A percentile compares a stretch with the other conserved stretches of the same genome.
These are phyloP conservation scores for Capsella rubella DNA, from an alignment of 441 rosid species.

Conservation along the genomic window DNA sequence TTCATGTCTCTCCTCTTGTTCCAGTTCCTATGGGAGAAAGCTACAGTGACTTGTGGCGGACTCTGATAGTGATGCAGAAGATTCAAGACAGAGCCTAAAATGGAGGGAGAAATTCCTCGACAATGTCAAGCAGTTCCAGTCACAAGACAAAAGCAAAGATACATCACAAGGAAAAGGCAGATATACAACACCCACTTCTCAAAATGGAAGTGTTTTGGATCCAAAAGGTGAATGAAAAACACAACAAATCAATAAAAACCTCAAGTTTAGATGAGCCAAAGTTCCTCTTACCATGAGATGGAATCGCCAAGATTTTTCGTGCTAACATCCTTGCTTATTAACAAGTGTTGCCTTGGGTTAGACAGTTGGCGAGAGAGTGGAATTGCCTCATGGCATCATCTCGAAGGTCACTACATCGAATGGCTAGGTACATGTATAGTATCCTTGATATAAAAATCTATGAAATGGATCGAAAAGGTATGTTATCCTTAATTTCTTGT, in stretches of 20 bases:
- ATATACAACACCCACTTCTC: constrained; percentile 43
- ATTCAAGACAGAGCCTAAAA: constrained; percentile 56
- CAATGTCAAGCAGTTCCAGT: constrained; percentile 58
- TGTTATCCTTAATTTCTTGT: constrained; percentile 15
- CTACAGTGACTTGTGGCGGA: constrained; percentile 73
- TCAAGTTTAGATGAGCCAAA: constrained; percentile 53
- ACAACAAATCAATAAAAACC: constrained; percentile 65
- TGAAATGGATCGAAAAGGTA: constrained; percentile 80
- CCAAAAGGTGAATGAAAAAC: constrained; percentile 90
- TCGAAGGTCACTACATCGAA: constrained; percentile 85
- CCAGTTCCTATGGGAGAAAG: constrained; percentile 95
- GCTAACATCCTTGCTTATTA: constrained; percentile 70
- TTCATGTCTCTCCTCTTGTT: constrained; percentile 37
- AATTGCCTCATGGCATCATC: constrained; percentile 89
- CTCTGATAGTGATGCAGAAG: constrained; percentile 69
- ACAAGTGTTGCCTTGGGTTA: constrained; percentile 85
- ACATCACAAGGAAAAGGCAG: constrained; percentile 47
- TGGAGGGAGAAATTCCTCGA: constrained; percentile 70
- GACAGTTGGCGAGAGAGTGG: constrained; percentile 91
- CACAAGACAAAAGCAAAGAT: constrained; percentile 52
- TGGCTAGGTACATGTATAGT: constrained; percentile 75
- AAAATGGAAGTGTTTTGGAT: constrained; percentile 60
- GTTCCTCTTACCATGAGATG: constrained; percentile 59
- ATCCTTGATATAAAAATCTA: constrained; percentile 39
- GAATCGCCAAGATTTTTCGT: constrained; percentile 67